These are phyloP conservation scores for Fraxinus paxiana DNA, from an alignment of 305 asterid genomes.

Conservation along the genomic window DNA sequence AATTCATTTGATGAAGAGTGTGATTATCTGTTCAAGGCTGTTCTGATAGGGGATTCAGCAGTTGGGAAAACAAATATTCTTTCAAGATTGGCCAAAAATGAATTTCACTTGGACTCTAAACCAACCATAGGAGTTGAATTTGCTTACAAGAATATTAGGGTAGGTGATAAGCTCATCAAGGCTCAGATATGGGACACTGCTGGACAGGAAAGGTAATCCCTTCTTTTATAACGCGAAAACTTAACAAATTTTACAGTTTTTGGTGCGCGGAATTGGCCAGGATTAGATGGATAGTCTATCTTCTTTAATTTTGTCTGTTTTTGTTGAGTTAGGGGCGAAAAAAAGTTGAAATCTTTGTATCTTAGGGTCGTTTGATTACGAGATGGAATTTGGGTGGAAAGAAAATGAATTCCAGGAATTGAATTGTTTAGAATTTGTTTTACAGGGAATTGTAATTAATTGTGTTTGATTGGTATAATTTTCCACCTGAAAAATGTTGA, in stretches of 20 bases:
- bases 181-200: slow-evolving; percentile 96
- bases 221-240: not conserved
- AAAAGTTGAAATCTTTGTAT: not conserved
- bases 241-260: not conserved
- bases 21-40: slow-evolving; percentile 83
- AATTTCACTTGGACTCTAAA: slow-evolving; percentile 69
- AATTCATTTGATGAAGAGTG: slow-evolving; percentile 76
- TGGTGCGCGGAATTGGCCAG: not conserved
- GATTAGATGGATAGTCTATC: not conserved
- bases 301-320: not conserved
- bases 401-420: no score
- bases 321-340: not conserved
- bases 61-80: slow-evolving; percentile 75
- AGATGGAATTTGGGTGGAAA: no score
- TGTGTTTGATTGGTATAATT: no score
- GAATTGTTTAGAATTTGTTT: no score
- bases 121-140: slow-evolving; percentile 90
- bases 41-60: slow-evolving; percentile 74
- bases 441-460: no score
- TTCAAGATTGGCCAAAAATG: slow-evolving; percentile 61
- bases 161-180: slow-evolving; percentile 72
- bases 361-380: no score
- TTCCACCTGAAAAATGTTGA: no score
- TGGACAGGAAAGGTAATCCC: slow-evolving; percentile 72
- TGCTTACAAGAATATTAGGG: slow-evolving; percentile 63